A percentile compares a stretch with the other conserved stretches of the same genome.
phyloP scores from a whole-genome alignment of 2,329 filamentous ascomycete species.

The Onygenales sp. region DNA sequence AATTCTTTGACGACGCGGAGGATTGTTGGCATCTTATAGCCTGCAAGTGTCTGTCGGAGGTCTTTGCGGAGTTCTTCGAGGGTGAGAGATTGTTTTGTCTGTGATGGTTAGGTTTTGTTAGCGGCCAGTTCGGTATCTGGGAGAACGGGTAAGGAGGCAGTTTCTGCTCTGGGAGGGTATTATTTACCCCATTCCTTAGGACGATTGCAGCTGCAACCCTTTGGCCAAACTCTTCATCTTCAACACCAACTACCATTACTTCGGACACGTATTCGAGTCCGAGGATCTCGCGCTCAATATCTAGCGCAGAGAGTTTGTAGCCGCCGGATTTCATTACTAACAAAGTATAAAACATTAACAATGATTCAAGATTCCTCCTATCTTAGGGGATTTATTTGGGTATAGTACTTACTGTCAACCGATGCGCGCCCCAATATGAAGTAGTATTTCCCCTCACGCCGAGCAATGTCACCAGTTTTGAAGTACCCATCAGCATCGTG shows the following conservation, averaged over 20 bases:
- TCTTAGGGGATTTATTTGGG: background rate
- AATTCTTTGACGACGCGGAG: conserved; percentile 36
- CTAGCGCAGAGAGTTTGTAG: conserved; percentile 42
- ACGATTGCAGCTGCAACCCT: conserved; percentile 37
- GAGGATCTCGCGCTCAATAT: conserved; percentile 41
- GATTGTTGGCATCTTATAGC: conserved; percentile 42
- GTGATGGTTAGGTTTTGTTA: background rate
- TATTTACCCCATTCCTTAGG: conserved; percentile 7
- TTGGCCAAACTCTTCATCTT: conserved; percentile 41
- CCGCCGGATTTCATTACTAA: conserved; percentile 41
- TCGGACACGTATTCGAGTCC: conserved; percentile 38
- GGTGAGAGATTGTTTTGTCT: conserved; percentile 16
- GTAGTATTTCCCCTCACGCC: conserved; percentile 24
- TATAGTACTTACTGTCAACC: conserved; percentile 25
- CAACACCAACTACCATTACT: conserved; percentile 41
- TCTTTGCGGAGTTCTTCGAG: conserved; percentile 36
- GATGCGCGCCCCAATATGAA: conserved; percentile 40
- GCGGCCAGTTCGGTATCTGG: background rate
- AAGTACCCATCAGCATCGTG: conserved; percentile 30
- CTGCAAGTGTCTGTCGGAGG: conserved; percentile 34
- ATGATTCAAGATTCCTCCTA: background rate
- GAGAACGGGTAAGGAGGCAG: too few species aligned
- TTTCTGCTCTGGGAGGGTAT: background rate
- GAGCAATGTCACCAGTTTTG: conserved; percentile 30
- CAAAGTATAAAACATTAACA: background rate